A percentile compares a stretch with the other conserved stretches of the same genome.
Conservation (phyloP, 2,329 filamentous ascomycete genomes). For the Cyphellophora europaea region DNA sequence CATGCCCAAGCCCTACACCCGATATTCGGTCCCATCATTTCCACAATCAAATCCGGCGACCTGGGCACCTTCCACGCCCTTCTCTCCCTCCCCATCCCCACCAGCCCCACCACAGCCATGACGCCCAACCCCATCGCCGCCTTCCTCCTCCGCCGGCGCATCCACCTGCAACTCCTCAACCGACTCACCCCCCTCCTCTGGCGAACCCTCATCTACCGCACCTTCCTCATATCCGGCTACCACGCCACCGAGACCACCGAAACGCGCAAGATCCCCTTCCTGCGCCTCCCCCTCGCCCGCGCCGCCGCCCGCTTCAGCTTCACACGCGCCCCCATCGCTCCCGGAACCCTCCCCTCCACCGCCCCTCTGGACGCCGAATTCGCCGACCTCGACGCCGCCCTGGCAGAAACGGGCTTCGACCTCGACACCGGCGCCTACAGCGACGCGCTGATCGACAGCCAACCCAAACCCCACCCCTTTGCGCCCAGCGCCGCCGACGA, state of each 20-base stretch:
- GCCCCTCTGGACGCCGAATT: conserved; percentile 35
- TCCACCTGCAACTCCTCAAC: conserved; percentile 67
- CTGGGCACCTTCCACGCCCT: conserved; percentile 64
- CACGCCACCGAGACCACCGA: conserved; percentile 42
- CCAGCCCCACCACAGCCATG: conserved; percentile 12
- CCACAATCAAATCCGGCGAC: conserved; percentile 63
- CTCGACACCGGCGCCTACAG: conserved; percentile 11
- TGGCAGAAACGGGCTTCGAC: conserved; percentile 16
- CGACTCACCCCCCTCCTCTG: conserved; percentile 74
- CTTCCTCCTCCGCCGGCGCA: conserved; percentile 68
- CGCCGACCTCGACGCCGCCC: conserved; percentile 24
- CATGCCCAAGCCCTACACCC: conserved; percentile 57
- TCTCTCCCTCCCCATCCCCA: conserved; percentile 41
- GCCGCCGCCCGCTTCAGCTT: conserved; percentile 57
- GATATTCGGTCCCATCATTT: conserved; percentile 64
- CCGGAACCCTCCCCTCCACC: conserved; percentile 1
- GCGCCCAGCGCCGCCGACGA: conserved; percentile 15
- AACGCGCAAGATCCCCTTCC: conserved; percentile 58
- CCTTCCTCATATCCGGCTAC: conserved; percentile 71
- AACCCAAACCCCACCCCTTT: background rate
- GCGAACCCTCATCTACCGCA: conserved; percentile 69
- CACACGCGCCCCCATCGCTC: conserved; percentile 19
- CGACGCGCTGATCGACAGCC: conserved; percentile 12
- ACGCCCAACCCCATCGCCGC: conserved; percentile 37
- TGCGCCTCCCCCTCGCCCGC: conserved; percentile 63